phyloP scores from a whole-genome alignment of 148 eudicot genomes.

The Rhododendron williamsianum region DNA sequence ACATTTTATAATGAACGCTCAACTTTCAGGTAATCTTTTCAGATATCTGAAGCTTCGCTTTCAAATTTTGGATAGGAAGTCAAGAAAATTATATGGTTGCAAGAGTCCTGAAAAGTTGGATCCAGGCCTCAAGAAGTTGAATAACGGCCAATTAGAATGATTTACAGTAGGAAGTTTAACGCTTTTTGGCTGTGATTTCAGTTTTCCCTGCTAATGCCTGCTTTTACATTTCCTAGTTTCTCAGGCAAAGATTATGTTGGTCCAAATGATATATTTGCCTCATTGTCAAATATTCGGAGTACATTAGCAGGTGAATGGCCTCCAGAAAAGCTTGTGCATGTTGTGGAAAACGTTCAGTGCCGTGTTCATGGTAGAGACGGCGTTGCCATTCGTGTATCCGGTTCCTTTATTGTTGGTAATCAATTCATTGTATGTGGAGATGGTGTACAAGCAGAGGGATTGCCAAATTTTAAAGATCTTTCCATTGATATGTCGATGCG shows the following conservation, averaged over 20 bases:
- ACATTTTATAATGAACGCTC: conserved; percentile 57
- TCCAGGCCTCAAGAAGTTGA: not conserved
- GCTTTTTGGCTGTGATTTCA: not conserved
- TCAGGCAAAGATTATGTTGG: conserved; percentile 62
- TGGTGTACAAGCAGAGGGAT: conserved; percentile 81
- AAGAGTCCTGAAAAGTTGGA: not conserved
- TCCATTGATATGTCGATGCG: conserved; percentile 56
- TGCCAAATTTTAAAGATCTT: conserved; percentile 82
- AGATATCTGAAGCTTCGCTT: not conserved
- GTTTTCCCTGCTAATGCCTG: conserved; percentile 1
- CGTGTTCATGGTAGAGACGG: conserved; percentile 76
- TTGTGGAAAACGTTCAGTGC: conserved; percentile 86
- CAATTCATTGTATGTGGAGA: conserved; percentile 91
- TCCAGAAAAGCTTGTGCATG: conserved; percentile 79
- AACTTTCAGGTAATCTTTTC: conserved; percentile 51
- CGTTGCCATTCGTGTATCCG: conserved; percentile 74
- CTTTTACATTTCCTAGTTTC: conserved; percentile 43
- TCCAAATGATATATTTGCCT: conserved; percentile 42
- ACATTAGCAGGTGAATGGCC: conserved; percentile 89
- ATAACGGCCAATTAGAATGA: not conserved
- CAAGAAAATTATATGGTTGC: not conserved
- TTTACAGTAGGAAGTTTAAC: not conserved
- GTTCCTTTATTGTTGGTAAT: conserved; percentile 82
- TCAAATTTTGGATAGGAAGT: not conserved
- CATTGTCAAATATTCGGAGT: conserved; percentile 52